Conservation (phyloP, 768 basidiomycete genomes). For the Clavulina sp. region DNA sequence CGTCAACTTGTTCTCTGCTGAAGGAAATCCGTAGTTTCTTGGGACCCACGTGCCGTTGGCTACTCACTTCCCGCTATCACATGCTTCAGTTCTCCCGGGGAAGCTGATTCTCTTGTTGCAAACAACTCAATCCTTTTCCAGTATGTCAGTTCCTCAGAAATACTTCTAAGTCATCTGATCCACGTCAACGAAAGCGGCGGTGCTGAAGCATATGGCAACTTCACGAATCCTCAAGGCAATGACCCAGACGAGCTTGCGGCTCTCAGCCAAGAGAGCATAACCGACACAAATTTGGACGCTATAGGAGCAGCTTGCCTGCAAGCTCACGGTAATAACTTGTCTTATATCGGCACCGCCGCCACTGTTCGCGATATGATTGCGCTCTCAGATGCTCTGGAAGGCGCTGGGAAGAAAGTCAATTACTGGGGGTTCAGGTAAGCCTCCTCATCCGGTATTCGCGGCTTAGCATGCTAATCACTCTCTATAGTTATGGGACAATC, state of each 20-base stretch:
- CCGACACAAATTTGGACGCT: not conserved
- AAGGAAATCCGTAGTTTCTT: not conserved
- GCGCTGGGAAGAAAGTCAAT: not conserved
- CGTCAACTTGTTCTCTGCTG: not conserved
- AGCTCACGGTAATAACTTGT: not conserved
- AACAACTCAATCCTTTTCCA: too few species aligned
- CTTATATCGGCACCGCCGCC: not conserved
- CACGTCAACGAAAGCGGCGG: not conserved
- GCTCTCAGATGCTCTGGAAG: not conserved
- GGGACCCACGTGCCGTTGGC: not conserved
- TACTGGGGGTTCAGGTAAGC: not conserved
- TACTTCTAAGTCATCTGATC: not conserved
- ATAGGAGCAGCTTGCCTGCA: not conserved
- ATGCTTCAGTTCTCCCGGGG: not conserved
- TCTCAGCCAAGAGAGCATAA: not conserved
- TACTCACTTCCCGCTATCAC: not conserved
- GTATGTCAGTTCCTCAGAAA: not conserved
- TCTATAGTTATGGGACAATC: conserved; percentile 1
- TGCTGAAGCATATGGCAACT: not conserved
- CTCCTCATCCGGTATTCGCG: too few species aligned
- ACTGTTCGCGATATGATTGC: not conserved
- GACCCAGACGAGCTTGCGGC: not conserved
- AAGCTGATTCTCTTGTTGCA: too few species aligned
- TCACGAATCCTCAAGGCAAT: not conserved
- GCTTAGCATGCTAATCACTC: too few species aligned